phyloP scores from a whole-genome alignment of 2,329 filamentous ascomycete species.

The Alternaria incomplexa region DNA sequence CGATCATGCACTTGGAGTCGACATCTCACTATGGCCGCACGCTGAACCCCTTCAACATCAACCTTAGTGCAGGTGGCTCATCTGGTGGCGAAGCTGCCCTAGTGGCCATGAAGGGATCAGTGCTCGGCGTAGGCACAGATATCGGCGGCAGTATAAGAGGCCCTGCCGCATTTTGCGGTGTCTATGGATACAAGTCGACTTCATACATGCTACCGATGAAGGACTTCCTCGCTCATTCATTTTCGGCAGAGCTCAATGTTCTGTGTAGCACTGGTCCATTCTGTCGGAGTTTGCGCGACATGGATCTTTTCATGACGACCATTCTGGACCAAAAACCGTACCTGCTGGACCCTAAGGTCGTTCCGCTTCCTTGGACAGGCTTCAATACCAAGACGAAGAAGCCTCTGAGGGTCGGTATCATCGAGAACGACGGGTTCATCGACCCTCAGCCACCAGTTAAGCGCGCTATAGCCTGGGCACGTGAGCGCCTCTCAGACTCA shows the following conservation, averaged over 20 bases:
- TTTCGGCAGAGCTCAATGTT: conserved; percentile 24
- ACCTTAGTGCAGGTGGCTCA: conserved; percentile 57
- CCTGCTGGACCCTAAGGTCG: conserved; percentile 20
- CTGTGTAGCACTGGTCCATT: conserved; percentile 21
- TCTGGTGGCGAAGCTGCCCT: conserved; percentile 40
- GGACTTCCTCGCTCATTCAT: conserved; percentile 7
- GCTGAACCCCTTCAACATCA: conserved; percentile 53
- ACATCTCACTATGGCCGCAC: conserved; percentile 58
- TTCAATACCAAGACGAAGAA: conserved; percentile 15
- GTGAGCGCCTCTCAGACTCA: conserved; percentile 9
- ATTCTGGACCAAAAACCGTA: conserved; percentile 18
- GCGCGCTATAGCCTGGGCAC: conserved; percentile 48
- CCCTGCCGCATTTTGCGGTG: conserved; percentile 28
- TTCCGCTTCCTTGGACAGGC: conserved; percentile 30
- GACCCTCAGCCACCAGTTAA: conserved; percentile 49
- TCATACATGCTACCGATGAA: conserved; percentile 21
- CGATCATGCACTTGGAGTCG: conserved; percentile 61
- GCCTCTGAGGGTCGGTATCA: conserved; percentile 53
- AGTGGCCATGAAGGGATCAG: conserved; percentile 25
- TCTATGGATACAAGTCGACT: conserved; percentile 39
- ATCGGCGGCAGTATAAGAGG: conserved; percentile 33
- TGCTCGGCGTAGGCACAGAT: conserved; percentile 32
- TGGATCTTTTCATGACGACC: conserved; percentile 21
- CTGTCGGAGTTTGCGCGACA: conserved; percentile 21
- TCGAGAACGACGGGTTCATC: conserved; percentile 49